phyloP scores from a whole-genome alignment of 2,329 filamentous ascomycete genomes.

The Aspergillus glaucus region DNA sequence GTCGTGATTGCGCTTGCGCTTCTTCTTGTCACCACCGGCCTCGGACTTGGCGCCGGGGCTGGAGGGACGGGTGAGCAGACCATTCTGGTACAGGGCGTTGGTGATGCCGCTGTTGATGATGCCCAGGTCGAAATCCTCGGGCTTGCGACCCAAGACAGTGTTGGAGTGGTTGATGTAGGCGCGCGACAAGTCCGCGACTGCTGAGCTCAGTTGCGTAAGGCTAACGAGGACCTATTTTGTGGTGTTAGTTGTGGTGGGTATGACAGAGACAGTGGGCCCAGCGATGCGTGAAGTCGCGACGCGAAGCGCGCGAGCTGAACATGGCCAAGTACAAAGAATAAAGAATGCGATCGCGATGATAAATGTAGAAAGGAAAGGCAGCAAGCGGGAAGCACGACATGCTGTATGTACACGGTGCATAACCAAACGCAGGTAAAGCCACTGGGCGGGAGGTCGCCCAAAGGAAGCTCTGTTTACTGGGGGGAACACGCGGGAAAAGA shows the following conservation, averaged over 20 bases:
- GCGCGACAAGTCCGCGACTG: constrained; percentile 71
- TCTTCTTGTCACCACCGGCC: constrained; percentile 67
- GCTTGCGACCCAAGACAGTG: constrained; percentile 63
- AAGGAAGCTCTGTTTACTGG: constrained; percentile 2
- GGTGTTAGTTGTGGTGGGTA: neutral
- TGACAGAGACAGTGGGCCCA: neutral
- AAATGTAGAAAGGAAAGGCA: neutral
- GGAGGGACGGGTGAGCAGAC: constrained; percentile 34
- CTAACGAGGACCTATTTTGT: constrained; percentile 62
- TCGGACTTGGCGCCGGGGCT: constrained; percentile 38
- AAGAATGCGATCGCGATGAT: neutral
- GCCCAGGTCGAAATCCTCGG: constrained; percentile 49
- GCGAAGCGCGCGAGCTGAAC: neutral
- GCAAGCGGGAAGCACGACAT: neutral
- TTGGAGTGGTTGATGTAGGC: constrained; percentile 88
- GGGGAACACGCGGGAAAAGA: constrained; percentile 1
- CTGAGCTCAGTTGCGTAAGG: constrained; percentile 70
- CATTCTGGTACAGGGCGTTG: constrained; percentile 39
- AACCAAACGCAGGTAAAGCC: constrained; percentile 1
- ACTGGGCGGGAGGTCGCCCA: constrained; percentile 3
- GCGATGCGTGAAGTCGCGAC: neutral
- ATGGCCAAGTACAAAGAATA: neutral
- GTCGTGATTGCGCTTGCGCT: constrained; percentile 84
- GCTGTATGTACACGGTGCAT: too few species aligned
- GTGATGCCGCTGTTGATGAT: constrained; percentile 33